phyloP scores from a whole-genome alignment of 257 asterid genomes.

The Mitragyna speciosa region DNA sequence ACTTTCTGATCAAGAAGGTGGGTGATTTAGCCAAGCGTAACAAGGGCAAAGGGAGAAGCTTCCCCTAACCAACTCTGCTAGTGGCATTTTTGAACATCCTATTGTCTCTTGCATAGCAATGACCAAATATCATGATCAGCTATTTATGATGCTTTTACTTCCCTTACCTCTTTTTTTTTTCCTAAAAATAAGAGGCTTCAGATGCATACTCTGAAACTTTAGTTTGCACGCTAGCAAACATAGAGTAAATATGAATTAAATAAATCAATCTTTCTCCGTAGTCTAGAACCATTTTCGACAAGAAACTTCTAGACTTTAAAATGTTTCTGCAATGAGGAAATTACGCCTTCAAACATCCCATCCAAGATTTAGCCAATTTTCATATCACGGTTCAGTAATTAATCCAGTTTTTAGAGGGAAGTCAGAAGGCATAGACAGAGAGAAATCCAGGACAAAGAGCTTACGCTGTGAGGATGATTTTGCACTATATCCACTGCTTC shows the following conservation, averaged over 20 bases:
- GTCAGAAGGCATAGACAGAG: background rate
- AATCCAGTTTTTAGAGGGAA: background rate
- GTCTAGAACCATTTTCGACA: background rate
- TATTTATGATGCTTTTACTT: background rate
- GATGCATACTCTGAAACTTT: background rate
- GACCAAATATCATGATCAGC: background rate
- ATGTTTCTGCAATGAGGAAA: background rate
- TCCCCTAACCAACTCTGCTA: background rate
- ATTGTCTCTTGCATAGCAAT: background rate
- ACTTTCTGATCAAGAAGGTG: background rate
- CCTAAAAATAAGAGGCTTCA: background rate
- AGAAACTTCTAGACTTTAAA: background rate
- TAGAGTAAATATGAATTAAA: background rate
- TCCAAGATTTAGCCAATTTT: background rate
- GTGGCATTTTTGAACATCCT: background rate
- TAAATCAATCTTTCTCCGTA: background rate
- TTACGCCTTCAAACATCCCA: background rate
- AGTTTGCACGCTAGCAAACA: background rate
- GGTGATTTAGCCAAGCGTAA: background rate
- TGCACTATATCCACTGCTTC: conserved; percentile 57
- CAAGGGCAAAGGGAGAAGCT: background rate
- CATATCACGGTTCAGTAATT: background rate
- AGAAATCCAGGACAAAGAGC: conserved; percentile 15
- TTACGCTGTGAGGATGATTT: conserved; percentile 39
- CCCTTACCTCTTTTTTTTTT: background rate